Evolutionary conservation across 2,329 filamentous ascomycete genomes (phyloP).

Genomic region (Fusarium sororula): DNA sequence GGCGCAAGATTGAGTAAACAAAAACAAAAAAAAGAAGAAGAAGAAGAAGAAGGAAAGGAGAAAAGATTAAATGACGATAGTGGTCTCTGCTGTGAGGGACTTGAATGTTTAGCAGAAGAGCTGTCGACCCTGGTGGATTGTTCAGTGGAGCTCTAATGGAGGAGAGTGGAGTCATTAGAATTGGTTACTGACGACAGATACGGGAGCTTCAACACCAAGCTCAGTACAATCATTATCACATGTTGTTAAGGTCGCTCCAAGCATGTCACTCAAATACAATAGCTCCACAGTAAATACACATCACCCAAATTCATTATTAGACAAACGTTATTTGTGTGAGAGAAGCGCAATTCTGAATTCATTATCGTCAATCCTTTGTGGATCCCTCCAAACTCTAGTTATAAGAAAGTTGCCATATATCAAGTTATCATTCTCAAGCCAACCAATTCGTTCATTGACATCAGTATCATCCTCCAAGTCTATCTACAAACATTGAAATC

Average conservation of each 20-base stretch:
- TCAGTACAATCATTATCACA: constrained; percentile 7
- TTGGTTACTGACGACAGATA: neutral
- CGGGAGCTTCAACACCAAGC: constrained; percentile 4
- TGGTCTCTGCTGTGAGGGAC: constrained; percentile 33
- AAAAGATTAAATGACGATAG: constrained; percentile 10
- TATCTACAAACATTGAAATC: constrained; percentile 37
- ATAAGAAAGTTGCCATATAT: constrained; percentile 14
- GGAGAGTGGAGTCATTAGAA: constrained; percentile 21
- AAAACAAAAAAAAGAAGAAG: neutral
- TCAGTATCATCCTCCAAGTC: constrained; percentile 38
- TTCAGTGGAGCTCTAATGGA: constrained; percentile 33
- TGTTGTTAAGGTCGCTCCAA: neutral
- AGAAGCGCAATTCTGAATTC: constrained; percentile 12
- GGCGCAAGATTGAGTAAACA: constrained; percentile 16
- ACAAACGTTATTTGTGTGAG: neutral
- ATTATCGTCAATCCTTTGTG: constrained; percentile 24
- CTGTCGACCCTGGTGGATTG: constrained; percentile 32
- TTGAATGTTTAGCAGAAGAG: constrained; percentile 22
- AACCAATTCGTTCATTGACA: constrained; percentile 41
- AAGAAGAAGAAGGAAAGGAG: neutral
- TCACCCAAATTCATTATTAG: neutral
- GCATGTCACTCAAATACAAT: neutral
- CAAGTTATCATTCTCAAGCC: constrained; percentile 23
- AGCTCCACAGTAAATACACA: neutral
- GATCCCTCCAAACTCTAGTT: constrained; percentile 25